These are phyloP conservation scores for Lunularia cruciata DNA, from an alignment of 225 moss, liverwort and hornwort genomes.

Conservation along the genomic window DNA sequence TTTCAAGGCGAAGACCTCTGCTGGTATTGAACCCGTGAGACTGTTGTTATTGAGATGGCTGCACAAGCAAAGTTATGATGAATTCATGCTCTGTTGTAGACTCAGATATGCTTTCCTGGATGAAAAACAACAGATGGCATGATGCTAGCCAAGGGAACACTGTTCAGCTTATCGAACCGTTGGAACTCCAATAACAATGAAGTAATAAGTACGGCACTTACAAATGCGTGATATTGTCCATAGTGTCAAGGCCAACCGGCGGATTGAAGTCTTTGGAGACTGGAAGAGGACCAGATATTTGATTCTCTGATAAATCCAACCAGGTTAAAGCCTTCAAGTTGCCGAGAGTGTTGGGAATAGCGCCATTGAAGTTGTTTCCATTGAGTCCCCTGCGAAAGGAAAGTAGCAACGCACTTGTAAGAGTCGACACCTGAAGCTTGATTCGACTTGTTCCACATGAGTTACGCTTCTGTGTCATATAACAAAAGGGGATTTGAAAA, in stretches of 20 bases:
- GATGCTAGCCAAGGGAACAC: too few relatives aligned
- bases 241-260: constrained; percentile 53
- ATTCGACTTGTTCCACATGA: too few relatives aligned
- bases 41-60: constrained; percentile 78
- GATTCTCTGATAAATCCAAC: constrained; percentile 38
- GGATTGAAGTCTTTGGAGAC: constrained; percentile 21
- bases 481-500: neutral
- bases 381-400: constrained; percentile 31
- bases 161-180: too few relatives aligned
- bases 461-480: too few relatives aligned
- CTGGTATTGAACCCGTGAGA: constrained; percentile 54
- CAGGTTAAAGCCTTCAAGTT: constrained; percentile 16
- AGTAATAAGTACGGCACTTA: constrained; percentile 24
- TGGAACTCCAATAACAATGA: neutral
- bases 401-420: neutral
- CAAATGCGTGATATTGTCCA: constrained; percentile 51
- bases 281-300: constrained; percentile 6
- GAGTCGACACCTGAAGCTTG: too few relatives aligned
- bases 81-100: neutral
- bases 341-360: constrained; percentile 29
- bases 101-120: neutral
- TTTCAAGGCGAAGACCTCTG: constrained; percentile 46
- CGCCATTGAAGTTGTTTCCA: constrained; percentile 26
- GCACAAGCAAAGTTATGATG: constrained; percentile 17
- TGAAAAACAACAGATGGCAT: neutral